Evolutionary conservation across 345 rosid genomes (phyloP), one percentile per base, ranked within the genome.

Genomic region (Conringia planisiliqua): DNA sequence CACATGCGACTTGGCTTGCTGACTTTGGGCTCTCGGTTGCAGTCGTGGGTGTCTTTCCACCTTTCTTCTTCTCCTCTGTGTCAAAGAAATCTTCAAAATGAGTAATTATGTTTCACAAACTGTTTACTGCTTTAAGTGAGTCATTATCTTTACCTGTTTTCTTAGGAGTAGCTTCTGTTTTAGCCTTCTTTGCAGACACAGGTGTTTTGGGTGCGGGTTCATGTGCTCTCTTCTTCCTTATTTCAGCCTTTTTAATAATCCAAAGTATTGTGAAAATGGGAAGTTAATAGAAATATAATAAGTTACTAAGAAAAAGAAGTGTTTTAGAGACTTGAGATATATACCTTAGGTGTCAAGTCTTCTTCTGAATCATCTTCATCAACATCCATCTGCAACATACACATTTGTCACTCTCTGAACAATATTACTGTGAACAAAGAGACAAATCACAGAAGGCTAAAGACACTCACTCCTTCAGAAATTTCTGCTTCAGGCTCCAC

Each of bases 1-100:
- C 76, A 77, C 98, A 91, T 0, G 93, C 32, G 79, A 86, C 77
- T 60, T 86, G 83, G 71, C 90, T 86, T 9, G 83, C 90, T 0
- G 96, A 89, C 68, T 89, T 91, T 1, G 90, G 96, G 24, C 82
- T 79, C 74, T 84, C 74, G 11, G 78, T 61, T 68, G 73, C 70
- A 22, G 68, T 33, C 0, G 56, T 20, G 0, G 79, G 74, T 26
- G 75, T 60, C 51, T 82, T 87, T 12, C 74, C 88, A 26, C 80
- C 88, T 38, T 67, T 74, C 80, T 88, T 93, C 86, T 91, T 90
- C 38, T 84, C 95, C 76, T 90, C 98, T 94, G 70, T 57, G 51
- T 30, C 77, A 67, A 51, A 42, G 10, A 44, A 12, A 26, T 30
- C 0, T 16, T 59, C 48, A 18, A n/a, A 44, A 47, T 58, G 11